These are phyloP conservation scores for Talaromyces stipitatus DNA, from an alignment of 495 filamentous ascomycete genomes.

Conservation along the genomic window DNA sequence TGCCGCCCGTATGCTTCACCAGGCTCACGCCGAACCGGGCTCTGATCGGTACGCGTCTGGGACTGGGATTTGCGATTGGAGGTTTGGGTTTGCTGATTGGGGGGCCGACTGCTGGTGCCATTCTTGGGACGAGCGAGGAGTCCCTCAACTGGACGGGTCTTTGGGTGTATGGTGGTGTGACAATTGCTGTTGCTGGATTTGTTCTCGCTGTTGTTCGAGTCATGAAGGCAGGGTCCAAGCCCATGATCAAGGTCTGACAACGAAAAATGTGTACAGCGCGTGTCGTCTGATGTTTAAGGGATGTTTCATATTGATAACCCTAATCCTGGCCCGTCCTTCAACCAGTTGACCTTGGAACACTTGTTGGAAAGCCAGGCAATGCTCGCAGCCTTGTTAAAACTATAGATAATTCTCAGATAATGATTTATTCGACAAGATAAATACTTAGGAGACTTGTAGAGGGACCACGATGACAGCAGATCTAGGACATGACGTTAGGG, in stretches of 20 bases:
- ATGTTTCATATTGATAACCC: too few species aligned
- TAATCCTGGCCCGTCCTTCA: too few species aligned
- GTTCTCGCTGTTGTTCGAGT: conserved; percentile 2
- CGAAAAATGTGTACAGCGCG: too few species aligned
- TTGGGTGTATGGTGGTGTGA: conserved; percentile 13
- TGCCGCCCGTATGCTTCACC: conserved; percentile 22
- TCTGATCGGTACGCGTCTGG: conserved; percentile 28
- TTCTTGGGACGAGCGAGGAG: conserved; percentile 19
- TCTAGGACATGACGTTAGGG: too few species aligned
- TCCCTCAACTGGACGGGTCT: conserved; percentile 9
- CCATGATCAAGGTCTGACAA: conserved; percentile 3
- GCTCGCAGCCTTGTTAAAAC: too few species aligned
- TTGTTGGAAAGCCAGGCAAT: too few species aligned
- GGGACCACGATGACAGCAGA: too few species aligned
- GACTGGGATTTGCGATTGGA: conserved; percentile 20
- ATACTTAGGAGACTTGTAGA: too few species aligned
- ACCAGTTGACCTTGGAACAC: too few species aligned
- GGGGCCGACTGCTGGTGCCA: conserved; percentile 26
- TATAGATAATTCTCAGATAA: too few species aligned
- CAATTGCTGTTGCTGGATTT: conserved; percentile 7
- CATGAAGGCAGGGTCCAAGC: conserved; percentile 3
- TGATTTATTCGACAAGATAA: too few species aligned
- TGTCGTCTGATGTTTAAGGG: too few species aligned
- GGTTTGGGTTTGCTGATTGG: conserved; percentile 20
- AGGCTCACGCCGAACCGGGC: conserved; percentile 11